Percentiles rank a stretch among this genome's conserved stretches.
These are phyloP conservation scores for Plenodomus biglobosus DNA, from an alignment of 2,329 filamentous ascomycete species.

Conservation along the genomic window DNA sequence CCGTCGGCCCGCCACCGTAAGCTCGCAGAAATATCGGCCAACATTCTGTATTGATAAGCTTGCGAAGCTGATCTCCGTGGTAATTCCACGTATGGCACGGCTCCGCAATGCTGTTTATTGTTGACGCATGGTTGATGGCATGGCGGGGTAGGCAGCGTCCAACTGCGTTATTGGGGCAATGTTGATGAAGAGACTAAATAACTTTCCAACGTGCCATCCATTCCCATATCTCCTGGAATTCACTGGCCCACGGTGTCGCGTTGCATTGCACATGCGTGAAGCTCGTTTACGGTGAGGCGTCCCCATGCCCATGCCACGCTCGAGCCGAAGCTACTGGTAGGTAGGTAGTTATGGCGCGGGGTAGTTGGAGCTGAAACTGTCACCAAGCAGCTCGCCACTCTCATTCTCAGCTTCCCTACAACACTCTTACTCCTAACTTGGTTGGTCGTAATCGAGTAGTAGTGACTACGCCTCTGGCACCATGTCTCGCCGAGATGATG, in stretches of 20 bases:
- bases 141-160: background rate
- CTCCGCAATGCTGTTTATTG: background rate
- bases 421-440: background rate
- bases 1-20: constrained; percentile 2
- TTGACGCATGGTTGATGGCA: background rate
- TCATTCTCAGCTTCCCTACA: constrained; percentile 6
- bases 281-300: constrained; percentile 8
- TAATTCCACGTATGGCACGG: background rate
- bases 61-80: background rate
- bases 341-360: constrained; percentile 32
- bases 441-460: constrained; percentile 7
- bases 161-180: background rate
- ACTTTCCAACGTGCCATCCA: too few relatives aligned
- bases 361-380: background rate
- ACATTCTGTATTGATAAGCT: background rate
- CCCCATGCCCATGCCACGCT: constrained; percentile 6
- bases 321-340: constrained; percentile 18
- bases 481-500: constrained; percentile 50
- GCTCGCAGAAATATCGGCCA: background rate
- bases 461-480: constrained; percentile 12
- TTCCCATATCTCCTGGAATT: background rate
- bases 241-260: background rate
- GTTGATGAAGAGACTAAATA: too few relatives aligned
- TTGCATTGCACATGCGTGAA: background rate
- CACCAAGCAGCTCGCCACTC: constrained; percentile 5